phyloP scores from a whole-genome alignment of 495 filamentous ascomycete species.

The Penicillium manginii region DNA sequence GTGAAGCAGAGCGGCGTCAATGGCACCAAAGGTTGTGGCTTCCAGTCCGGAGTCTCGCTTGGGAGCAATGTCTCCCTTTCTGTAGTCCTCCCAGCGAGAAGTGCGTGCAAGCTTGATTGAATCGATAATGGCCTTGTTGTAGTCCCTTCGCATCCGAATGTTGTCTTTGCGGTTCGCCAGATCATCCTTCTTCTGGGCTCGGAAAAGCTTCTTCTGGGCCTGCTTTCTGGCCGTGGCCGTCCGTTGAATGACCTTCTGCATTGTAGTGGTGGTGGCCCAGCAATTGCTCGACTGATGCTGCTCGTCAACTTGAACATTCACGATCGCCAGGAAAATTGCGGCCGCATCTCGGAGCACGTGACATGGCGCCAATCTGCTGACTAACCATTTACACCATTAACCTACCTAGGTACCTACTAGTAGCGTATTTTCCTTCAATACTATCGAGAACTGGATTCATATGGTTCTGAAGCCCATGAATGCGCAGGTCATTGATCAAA shows the following conservation, averaged over 20 bases:
- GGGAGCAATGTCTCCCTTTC: conserved; percentile 75
- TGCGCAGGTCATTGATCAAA: too few relatives aligned
- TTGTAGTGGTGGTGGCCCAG: conserved; percentile 42
- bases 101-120: conserved; percentile 33
- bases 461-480: too few relatives aligned
- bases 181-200: conserved; percentile 43
- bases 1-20: conserved; percentile 44
- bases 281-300: conserved; percentile 39
- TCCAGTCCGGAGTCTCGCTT: conserved; percentile 64
- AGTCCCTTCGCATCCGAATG: conserved; percentile 36
- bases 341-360: conserved; percentile 30
- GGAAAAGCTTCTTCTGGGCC: conserved; percentile 51
- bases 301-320: conserved; percentile 19
- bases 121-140: conserved; percentile 38
- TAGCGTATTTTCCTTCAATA: too few relatives aligned
- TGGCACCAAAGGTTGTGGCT: conserved; percentile 51
- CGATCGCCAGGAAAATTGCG: conserved; percentile 42
- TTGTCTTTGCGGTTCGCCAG: conserved; percentile 36
- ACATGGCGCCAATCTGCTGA: conserved; percentile 3
- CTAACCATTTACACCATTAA: conserved; percentile 10
- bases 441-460: too few relatives aligned
- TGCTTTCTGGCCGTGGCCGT: conserved; percentile 69
- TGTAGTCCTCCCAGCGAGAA: conserved; percentile 68
- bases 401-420: too few relatives aligned
- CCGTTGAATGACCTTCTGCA: conserved; percentile 77